phyloP scores from a whole-genome alignment of 495 filamentous ascomycete genomes.

The Aspergillus panamensis region DNA sequence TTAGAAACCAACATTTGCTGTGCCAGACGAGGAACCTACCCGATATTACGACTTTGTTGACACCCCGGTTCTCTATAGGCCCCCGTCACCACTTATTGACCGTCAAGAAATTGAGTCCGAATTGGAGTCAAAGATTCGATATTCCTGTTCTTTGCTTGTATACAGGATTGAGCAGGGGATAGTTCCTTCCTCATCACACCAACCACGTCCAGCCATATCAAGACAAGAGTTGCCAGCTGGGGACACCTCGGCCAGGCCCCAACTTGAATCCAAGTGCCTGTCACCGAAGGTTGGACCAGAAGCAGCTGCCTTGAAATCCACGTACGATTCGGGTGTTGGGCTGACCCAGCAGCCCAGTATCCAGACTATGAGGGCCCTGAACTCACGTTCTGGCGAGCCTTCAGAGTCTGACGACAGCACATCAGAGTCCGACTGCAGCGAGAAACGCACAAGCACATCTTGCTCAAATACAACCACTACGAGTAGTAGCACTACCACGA shows the following conservation, averaged over 20 bases:
- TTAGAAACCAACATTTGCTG: conserved; percentile 21
- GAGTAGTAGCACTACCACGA: background rate
- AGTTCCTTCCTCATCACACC: conserved; percentile 7
- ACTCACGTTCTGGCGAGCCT: conserved; percentile 13
- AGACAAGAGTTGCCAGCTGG: background rate
- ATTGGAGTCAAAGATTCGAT: conserved; percentile 18
- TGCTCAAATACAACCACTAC: conserved; percentile 8
- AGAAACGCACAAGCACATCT: conserved; percentile 15
- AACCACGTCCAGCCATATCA: background rate
- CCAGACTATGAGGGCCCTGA: conserved; percentile 18
- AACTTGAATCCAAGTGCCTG: conserved; percentile 17
- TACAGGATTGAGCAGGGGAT: conserved; percentile 23
- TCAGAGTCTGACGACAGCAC: conserved; percentile 7
- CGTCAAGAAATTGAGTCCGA: conserved; percentile 21
- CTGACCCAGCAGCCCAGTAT: conserved; percentile 22
- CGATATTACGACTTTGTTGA: conserved; percentile 23
- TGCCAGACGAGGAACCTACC: conserved; percentile 11
- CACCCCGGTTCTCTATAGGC: conserved; percentile 8
- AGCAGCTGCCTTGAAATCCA: conserved; percentile 7
- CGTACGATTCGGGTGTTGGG: conserved; percentile 23
- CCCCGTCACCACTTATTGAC: conserved; percentile 12
- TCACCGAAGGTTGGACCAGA: conserved; percentile 7
- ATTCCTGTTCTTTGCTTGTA: conserved; percentile 23
- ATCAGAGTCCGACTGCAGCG: conserved; percentile 3
- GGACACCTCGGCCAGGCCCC: background rate